phyloP scores from a whole-genome alignment of 1,284 basidiomycete species.

The Pseudomicrostroma phylloplanum region DNA sequence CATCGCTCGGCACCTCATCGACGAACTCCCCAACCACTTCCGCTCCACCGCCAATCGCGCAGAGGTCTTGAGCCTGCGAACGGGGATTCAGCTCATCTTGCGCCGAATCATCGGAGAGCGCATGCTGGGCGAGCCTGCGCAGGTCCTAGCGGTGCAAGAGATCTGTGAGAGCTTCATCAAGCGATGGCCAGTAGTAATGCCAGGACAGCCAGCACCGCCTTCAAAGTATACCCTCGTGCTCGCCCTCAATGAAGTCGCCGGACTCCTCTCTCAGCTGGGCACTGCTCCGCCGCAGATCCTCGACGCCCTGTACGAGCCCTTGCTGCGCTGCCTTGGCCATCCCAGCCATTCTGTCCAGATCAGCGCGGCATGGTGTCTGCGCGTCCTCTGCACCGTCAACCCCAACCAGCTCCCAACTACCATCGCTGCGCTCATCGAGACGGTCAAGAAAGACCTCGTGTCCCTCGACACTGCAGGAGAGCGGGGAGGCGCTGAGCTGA shows the following conservation, averaged over 20 bases:
- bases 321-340: constrained; percentile 77
- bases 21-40: constrained; percentile 60
- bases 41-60: constrained; percentile 25
- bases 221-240: constrained; percentile 67
- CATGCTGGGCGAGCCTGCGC: constrained; percentile 78
- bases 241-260: constrained; percentile 75
- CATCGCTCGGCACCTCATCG: constrained; percentile 67
- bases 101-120: constrained; percentile 78
- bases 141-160: constrained; percentile 83
- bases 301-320: constrained; percentile 78
- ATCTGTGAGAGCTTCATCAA: constrained; percentile 73
- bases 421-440: constrained; percentile 67
- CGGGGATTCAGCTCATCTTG: constrained; percentile 69
- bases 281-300: constrained; percentile 84
- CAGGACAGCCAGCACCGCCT: constrained; percentile 66
- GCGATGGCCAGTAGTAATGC: constrained; percentile 86
- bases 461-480: constrained; percentile 49
- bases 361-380: constrained; percentile 76
- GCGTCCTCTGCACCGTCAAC: constrained; percentile 81
- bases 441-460: constrained; percentile 71
- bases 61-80: constrained; percentile 69
- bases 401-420: constrained; percentile 75
- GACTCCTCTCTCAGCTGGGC: constrained; percentile 78
- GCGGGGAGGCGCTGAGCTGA: constrained; percentile 59
- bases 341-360: constrained; percentile 80